phyloP scores from a whole-genome alignment of 2,329 filamentous ascomycete genomes.

The Curvularia sp. region DNA sequence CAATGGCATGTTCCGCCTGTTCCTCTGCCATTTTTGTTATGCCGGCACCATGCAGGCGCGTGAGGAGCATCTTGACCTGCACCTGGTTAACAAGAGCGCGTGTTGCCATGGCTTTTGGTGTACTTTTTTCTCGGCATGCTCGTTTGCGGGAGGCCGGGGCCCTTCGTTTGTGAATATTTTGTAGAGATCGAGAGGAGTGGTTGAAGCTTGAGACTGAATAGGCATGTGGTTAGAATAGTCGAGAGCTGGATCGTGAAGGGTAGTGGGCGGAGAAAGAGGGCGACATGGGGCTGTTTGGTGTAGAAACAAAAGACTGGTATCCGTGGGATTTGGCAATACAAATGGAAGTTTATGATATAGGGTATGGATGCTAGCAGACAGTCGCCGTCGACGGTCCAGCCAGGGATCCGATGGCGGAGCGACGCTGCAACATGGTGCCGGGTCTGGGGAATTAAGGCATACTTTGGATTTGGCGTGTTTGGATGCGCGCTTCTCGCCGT shows the following conservation, averaged over 20 bases:
- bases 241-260: background rate
- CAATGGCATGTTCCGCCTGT: slow-evolving; percentile 69
- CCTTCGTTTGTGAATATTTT: slow-evolving; percentile 70
- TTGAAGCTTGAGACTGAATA: slow-evolving; percentile 36
- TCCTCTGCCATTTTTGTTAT: slow-evolving; percentile 64
- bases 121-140: slow-evolving; percentile 63
- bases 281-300: slow-evolving; percentile 26
- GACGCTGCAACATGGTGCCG: slow-evolving; percentile 21
- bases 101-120: slow-evolving; percentile 6
- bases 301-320: slow-evolving; percentile 32
- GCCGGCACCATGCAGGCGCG: slow-evolving; percentile 61
- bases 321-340: slow-evolving; percentile 22
- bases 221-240: slow-evolving; percentile 38
- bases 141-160: slow-evolving; percentile 58
- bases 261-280: slow-evolving; percentile 16
- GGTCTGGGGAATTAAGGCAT: slow-evolving; percentile 29
- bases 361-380: slow-evolving; percentile 29
- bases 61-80: slow-evolving; percentile 61
- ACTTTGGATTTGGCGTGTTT: slow-evolving; percentile 47
- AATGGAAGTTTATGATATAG: slow-evolving; percentile 38
- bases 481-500: slow-evolving; percentile 48
- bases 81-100: slow-evolving; percentile 15
- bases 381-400: slow-evolving; percentile 14
- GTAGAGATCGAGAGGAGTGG: slow-evolving; percentile 60
- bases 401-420: slow-evolving; percentile 14